Percentiles rank a stretch among this genome's conserved stretches.
phyloP scores from a whole-genome alignment of 768 basidiomycete genomes.

The Baorangia bicolor region DNA sequence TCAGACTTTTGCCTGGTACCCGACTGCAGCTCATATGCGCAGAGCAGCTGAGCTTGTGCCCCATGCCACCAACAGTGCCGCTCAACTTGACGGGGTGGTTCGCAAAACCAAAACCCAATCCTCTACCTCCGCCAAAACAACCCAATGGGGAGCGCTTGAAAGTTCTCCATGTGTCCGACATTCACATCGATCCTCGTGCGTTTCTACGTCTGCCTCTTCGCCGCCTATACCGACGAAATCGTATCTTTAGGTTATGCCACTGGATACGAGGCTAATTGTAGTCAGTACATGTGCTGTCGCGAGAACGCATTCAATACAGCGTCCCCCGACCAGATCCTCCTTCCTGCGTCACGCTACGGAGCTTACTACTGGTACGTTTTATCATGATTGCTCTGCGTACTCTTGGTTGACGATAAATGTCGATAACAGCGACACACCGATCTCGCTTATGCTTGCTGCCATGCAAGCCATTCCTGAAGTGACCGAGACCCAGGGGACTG shows the following conservation, averaged over 20 bases:
- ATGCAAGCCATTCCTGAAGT: conserved; percentile 65
- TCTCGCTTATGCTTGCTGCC: conserved; percentile 54
- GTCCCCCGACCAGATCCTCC: conserved; percentile 47
- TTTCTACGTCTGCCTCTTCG: neutral
- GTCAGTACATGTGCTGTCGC: conserved; percentile 62
- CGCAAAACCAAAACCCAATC: conserved; percentile 49
- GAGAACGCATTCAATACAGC: conserved; percentile 43
- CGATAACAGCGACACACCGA: conserved; percentile 53
- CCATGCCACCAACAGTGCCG: conserved; percentile 39
- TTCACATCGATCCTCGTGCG: conserved; percentile 52
- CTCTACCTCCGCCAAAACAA: conserved; percentile 40
- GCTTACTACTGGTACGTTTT: conserved; percentile 24
- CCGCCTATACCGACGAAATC: neutral
- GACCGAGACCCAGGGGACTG: conserved; percentile 54
- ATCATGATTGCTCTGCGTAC: no score
- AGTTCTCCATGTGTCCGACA: conserved; percentile 49
- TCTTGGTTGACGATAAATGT: neutral
- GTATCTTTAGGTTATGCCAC: conserved; percentile 54
- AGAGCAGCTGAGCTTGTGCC: conserved; percentile 36
- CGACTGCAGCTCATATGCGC: conserved; percentile 35
- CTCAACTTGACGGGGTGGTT: conserved; percentile 51
- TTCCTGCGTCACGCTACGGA: conserved; percentile 66
- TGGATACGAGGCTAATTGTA: conserved; percentile 71
- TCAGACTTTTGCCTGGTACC: neutral
- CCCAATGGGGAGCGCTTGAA: conserved; percentile 47